phyloP scores from a whole-genome alignment of 2,329 filamentous ascomycete species.

The Fusarium acutatum region DNA sequence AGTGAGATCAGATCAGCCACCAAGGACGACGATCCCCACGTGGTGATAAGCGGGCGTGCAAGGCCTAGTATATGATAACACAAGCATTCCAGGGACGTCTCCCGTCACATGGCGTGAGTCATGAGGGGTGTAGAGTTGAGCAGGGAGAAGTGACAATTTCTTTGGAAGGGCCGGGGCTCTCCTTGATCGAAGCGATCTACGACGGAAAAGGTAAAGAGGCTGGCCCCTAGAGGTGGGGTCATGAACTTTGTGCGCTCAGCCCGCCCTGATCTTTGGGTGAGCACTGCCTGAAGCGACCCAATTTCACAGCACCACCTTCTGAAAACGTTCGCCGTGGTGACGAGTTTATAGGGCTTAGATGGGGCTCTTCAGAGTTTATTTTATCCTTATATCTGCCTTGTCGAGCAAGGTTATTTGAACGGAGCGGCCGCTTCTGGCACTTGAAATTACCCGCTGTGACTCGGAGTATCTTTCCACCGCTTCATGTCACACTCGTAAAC shows the following conservation, averaged over 20 bases:
- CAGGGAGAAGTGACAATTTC: not conserved
- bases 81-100: not conserved
- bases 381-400: not conserved
- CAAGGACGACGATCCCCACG: not conserved
- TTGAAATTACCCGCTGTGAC: not conserved
- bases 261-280: not conserved
- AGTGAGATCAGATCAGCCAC: not conserved
- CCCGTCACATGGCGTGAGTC: not conserved
- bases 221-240: not conserved
- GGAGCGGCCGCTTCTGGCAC: not conserved
- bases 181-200: not conserved
- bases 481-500: not conserved
- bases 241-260: not conserved
- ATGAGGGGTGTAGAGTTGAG: not conserved
- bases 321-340: fast-evolving
- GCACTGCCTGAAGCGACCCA: not conserved
- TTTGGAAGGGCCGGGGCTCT: not conserved
- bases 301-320: not conserved
- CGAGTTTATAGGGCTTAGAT: not conserved
- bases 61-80: not conserved
- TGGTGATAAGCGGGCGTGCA: not conserved
- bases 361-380: not conserved
- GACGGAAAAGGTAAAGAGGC: not conserved
- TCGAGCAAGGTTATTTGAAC: not conserved
- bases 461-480: not conserved